phyloP scores from a whole-genome alignment of 1,284 basidiomycete genomes.

The Phlebopus sp. region DNA sequence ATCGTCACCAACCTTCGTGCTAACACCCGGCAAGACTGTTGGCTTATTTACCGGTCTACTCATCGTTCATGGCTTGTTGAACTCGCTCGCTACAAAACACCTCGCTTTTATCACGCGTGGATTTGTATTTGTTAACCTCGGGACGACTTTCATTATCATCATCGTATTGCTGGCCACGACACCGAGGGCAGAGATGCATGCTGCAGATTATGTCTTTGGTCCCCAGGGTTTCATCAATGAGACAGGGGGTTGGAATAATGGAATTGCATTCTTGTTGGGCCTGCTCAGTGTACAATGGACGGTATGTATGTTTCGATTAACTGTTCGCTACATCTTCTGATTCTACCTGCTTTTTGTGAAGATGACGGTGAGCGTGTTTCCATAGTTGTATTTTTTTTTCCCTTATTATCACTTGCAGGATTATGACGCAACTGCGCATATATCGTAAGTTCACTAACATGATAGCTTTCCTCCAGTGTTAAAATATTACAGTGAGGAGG shows the following conservation, averaged over 20 bases:
- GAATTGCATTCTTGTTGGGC: constrained; percentile 83
- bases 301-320: constrained; percentile 40
- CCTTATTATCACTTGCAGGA: constrained; percentile 34
- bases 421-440: constrained; percentile 81
- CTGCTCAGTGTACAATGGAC: constrained; percentile 90
- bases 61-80: constrained; percentile 72
- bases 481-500: constrained; percentile 64
- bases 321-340: constrained; percentile 5
- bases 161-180: constrained; percentile 82
- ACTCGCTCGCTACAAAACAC: constrained; percentile 77
- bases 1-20: constrained; percentile 20
- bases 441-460: constrained; percentile 55
- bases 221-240: constrained; percentile 63
- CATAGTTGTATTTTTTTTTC: not conserved
- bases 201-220: constrained; percentile 76
- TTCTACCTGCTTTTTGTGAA: constrained; percentile 24
- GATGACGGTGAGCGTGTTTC: constrained; percentile 57
- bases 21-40: constrained; percentile 59
- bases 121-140: constrained; percentile 88
- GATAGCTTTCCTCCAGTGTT: not conserved
- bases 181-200: constrained; percentile 75
- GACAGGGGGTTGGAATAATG: constrained; percentile 76
- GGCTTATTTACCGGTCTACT: constrained; percentile 73
- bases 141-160: constrained; percentile 75
- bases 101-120: constrained; percentile 76